Evolutionary conservation across 352 stramenopile species (phyloP).

Genomic region (Phytophthora macrochlamydospora): DNA sequence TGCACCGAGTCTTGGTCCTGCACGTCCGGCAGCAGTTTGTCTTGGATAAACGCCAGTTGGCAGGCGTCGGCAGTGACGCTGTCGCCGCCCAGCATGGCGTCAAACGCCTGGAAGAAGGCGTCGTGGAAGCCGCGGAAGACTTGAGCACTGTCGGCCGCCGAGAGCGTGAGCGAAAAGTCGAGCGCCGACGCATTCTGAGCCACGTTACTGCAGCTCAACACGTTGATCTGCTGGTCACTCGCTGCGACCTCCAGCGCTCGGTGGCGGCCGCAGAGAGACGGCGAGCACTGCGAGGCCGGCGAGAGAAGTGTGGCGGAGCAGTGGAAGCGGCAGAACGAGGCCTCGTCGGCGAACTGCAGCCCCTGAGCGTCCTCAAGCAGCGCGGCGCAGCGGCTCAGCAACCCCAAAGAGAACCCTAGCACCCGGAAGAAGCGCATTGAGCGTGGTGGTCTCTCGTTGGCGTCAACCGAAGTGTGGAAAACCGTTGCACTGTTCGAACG

Average conservation of each 20-base stretch:
- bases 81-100: slow-evolving; percentile 62
- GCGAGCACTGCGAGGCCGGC: slow-evolving; percentile 20
- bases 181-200: slow-evolving; percentile 35
- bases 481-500: slow-evolving; percentile 13
- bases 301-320: slow-evolving; percentile 44
- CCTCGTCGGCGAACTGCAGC: slow-evolving; percentile 46
- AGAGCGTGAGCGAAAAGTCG: slow-evolving; percentile 44
- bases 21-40: slow-evolving; percentile 54
- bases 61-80: slow-evolving; percentile 67
- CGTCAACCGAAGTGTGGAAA: not conserved
- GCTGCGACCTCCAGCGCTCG: slow-evolving; percentile 11
- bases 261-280: slow-evolving; percentile 19
- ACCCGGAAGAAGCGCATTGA: slow-evolving; percentile 18
- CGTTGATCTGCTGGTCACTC: slow-evolving; percentile 30
- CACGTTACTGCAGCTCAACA: slow-evolving; percentile 46
- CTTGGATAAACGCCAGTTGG: slow-evolving; percentile 67
- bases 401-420: slow-evolving; percentile 17
- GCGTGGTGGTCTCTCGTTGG: slow-evolving; percentile 1
- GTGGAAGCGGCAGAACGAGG: slow-evolving; percentile 64
- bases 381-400: slow-evolving; percentile 10
- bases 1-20: slow-evolving; percentile 32
- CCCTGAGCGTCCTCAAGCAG: slow-evolving; percentile 43
- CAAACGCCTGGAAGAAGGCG: slow-evolving; percentile 68
- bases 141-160: slow-evolving; percentile 34
- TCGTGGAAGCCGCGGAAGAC: slow-evolving; percentile 63